Evolutionary conservation across 768 basidiomycete species (phyloP).

Genomic region (Xerocomus potaroensis): DNA sequence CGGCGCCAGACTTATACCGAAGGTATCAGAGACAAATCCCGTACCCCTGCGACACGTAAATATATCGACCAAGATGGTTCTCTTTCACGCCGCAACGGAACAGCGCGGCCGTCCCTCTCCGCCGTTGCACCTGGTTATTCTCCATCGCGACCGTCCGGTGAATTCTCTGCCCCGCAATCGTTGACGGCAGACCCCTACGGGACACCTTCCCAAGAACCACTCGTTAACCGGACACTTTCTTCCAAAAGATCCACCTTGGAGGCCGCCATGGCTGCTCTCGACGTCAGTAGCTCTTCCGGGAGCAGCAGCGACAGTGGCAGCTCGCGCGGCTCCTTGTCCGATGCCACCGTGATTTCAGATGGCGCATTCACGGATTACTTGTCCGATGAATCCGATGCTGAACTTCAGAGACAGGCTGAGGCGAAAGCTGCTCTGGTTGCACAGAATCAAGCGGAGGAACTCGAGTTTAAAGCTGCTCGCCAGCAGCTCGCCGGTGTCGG

Average conservation of each 20-base stretch:
- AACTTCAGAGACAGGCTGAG: constrained; percentile 83
- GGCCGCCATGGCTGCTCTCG: constrained; percentile 36
- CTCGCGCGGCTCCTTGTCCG: constrained; percentile 54
- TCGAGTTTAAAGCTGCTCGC: constrained; percentile 76
- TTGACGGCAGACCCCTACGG: constrained; percentile 21
- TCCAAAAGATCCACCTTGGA: constrained; percentile 34
- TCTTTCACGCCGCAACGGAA: constrained; percentile 43
- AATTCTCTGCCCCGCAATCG: constrained; percentile 17
- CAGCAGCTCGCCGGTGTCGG: constrained; percentile 74
- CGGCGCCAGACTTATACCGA: constrained; percentile 52
- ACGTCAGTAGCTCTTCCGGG: constrained; percentile 43
- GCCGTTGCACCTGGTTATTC: constrained; percentile 34
- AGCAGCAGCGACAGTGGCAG: constrained; percentile 56
- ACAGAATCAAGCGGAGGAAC: constrained; percentile 77
- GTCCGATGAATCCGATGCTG: constrained; percentile 90
- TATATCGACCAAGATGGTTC: constrained; percentile 51
- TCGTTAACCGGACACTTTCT: constrained; percentile 31
- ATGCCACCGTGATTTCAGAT: constrained; percentile 78
- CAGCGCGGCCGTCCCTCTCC: constrained; percentile 42
- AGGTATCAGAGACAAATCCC: constrained; percentile 49
- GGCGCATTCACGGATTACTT: constrained; percentile 88
- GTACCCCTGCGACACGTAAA: constrained; percentile 61
- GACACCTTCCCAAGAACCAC: constrained; percentile 28
- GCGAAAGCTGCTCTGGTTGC: constrained; percentile 70
- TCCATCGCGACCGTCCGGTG: constrained; percentile 21